Conservation (phyloP, 164 flowering plant genomes). For the Stephania japonica region DNA sequence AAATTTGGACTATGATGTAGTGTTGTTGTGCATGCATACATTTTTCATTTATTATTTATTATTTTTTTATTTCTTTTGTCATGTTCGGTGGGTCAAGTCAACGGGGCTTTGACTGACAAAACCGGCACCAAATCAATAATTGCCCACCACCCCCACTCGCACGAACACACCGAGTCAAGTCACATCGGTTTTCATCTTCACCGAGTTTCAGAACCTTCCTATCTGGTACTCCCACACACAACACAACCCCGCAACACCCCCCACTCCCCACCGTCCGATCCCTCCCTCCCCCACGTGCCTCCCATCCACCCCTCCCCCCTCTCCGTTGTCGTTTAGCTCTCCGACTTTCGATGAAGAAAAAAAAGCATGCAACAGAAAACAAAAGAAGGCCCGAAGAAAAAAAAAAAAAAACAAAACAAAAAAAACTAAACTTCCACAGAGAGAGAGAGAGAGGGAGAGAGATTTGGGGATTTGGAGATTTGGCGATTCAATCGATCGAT, state of each 20-base stretch:
- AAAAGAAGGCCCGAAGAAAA: not conserved
- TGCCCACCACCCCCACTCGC: not conserved
- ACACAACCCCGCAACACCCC: not conserved
- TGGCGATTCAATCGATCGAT: not conserved
- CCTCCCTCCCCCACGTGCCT: not conserved
- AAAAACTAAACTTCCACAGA: no score
- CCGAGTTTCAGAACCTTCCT: not conserved
- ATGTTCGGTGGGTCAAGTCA: not conserved
- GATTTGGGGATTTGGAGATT: not conserved
- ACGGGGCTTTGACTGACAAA: not conserved
- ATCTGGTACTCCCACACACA: not conserved
- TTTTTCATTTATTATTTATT: no score
- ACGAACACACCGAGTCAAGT: not conserved
- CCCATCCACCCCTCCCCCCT: not conserved
- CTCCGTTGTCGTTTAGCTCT: not conserved
- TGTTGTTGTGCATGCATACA: no score
- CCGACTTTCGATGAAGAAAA: not conserved
- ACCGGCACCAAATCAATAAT: no score
- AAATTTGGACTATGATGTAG: no score
- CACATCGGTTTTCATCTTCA: not conserved
- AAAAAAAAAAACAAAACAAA: no score
- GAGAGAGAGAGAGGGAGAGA: not conserved
- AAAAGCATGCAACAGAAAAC: no score
- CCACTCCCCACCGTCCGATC: not conserved
- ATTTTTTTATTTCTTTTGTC: no score